Base-by-base conservation (phyloP, 805 yeast species). In the Candida andamanensis region DNA sequence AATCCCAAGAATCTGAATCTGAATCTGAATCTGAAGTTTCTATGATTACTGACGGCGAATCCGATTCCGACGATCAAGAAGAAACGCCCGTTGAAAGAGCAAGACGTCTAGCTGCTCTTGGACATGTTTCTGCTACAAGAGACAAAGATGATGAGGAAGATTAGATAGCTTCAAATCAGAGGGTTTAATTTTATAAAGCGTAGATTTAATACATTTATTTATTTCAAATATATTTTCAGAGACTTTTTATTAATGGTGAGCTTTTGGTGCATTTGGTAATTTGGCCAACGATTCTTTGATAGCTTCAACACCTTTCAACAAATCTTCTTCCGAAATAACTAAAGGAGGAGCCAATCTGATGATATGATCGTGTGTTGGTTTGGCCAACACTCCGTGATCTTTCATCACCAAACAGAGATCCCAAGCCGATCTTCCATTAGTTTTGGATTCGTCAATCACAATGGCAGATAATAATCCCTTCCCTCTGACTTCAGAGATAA, bases 281-380 rank as follows among this genome's bases (percentile, higher is more conserved):
- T 59, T 55, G 30, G 52, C 55, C 49, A 86, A 69, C 12, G 85
- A 68, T 44, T 67, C 49, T 56, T 70, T 69, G 47, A 90, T 89
- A 29, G 81, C 69, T 10, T 74, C 80, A 33, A 87, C 80, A 51
- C 96, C 97, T 61, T 74, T 79, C 44, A 76, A 59, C 50, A 90
- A 68, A 53, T 90, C 97, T 49, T 81, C 90, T 54, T 87, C 80
- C 19, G 89, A 74, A 44, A 90, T 90, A 24, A 87, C 94, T 57
- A 90, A 69, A 15, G 97, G 97, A 36, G 97, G 97, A 8, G 97
- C 96, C 56, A 90, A 70, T 69, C 97, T 81, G 54, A 90, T 89
- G 50, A 90, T 89, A 59, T 87, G 82, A 49, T 87, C 95, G 57
- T 90, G 97, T 2, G 97, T 89, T 44, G 97, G 97, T 65, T 89